A percentile compares a stretch with the other conserved stretches of the same genome.
Evolutionary conservation across 2,329 filamentous ascomycete genomes (phyloP).

Genomic region (Arthrobotrys iridis): DNA sequence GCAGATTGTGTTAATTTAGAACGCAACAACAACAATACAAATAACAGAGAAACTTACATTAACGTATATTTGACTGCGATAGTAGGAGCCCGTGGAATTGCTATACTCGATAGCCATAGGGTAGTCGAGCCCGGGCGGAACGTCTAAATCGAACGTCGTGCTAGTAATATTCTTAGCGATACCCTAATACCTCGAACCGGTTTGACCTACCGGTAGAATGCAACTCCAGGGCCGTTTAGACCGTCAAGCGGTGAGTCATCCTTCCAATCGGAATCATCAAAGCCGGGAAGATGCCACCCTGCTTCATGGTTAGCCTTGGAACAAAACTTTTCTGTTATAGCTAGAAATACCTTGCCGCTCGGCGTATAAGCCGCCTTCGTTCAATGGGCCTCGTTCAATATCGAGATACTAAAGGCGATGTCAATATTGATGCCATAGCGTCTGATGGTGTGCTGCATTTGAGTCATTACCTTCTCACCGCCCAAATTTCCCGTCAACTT

Average conservation of each 20-base stretch:
- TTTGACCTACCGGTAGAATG: constrained; percentile 69
- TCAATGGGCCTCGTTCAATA: constrained; percentile 70
- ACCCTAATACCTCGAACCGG: neutral
- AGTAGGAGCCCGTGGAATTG: constrained; percentile 63
- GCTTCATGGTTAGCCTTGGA: neutral
- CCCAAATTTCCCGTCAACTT: constrained; percentile 75
- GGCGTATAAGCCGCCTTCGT: constrained; percentile 70
- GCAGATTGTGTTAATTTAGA: neutral
- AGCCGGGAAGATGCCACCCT: constrained; percentile 70
- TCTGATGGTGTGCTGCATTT: no score
- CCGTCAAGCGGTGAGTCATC: constrained; percentile 62
- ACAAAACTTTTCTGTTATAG: neutral
- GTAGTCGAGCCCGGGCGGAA: constrained; percentile 70
- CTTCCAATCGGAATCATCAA: constrained; percentile 65
- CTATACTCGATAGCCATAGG: constrained; percentile 71
- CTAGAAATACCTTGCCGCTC: constrained; percentile 65
- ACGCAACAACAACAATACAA: neutral
- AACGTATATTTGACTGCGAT: constrained; percentile 74
- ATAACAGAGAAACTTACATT: constrained; percentile 63
- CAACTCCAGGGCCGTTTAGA: constrained; percentile 62
- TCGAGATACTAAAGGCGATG: constrained; percentile 65
- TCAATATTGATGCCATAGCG: neutral
- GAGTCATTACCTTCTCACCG: constrained; percentile 65
- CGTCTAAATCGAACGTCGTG: constrained; percentile 67
- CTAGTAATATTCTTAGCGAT: constrained; percentile 15